These are phyloP conservation scores for Fusarium verticillioides DNA, from an alignment of 2,329 filamentous ascomycete genomes.

Conservation along the genomic window DNA sequence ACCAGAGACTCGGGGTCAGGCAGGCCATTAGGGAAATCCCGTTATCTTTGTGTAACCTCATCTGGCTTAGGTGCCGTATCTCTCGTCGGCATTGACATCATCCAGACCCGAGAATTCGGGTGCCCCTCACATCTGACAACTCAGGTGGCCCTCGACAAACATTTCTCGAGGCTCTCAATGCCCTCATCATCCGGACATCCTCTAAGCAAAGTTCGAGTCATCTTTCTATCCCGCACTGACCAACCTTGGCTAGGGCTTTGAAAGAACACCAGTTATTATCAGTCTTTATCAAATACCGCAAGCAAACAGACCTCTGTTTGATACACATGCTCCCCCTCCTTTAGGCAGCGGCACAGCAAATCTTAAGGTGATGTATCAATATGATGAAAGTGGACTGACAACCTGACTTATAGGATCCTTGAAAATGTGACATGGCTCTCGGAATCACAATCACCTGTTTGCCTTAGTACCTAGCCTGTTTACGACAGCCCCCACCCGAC, in stretches of 20 bases:
- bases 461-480: background rate
- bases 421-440: background rate
- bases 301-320: background rate
- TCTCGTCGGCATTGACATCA: constrained; percentile 13
- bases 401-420: background rate
- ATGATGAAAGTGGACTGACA: background rate
- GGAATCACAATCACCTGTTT: background rate
- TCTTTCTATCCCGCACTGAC: background rate
- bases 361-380: background rate
- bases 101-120: background rate
- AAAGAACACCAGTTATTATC: background rate
- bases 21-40: background rate
- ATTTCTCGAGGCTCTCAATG: background rate
- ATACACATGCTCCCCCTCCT: background rate
- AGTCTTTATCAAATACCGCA: background rate
- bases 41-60: constrained; percentile 6
- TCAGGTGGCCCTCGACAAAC: background rate
- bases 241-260: background rate
- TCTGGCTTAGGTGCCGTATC: background rate
- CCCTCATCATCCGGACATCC: background rate
- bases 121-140: background rate
- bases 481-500: background rate
- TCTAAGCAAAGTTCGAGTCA: background rate
- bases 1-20: background rate
- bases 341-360: background rate